Evolutionary conservation across 1,284 basidiomycete species (phyloP), one percentile per base, ranked within the genome.

Genomic region (Serendipita sp.): DNA sequence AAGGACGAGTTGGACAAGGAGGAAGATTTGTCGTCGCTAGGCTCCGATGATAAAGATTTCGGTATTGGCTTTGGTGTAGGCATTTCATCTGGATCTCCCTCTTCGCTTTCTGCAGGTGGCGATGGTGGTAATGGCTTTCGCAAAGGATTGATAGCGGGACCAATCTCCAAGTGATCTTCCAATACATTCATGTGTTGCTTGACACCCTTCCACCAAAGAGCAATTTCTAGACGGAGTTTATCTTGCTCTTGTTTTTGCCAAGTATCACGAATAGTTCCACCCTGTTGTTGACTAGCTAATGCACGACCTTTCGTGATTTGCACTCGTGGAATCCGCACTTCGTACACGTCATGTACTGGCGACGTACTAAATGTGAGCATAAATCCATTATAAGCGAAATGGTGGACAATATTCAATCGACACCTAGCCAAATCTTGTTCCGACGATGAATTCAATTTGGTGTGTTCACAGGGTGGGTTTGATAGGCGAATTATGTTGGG

Each of bases 171-270:
- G 3, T 30, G 42, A 73, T 82, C 58, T 66, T 83, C 84, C 64
- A 87, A 71, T 66, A 76, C 75, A 67, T 84, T 81, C 65, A 87
- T 74, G 69, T 82, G 77, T 63, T 82, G 80, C 0, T 79, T 74
- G 13, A 87, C 71, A 13, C 77, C 76, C 67, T 82, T 79, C 84
- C 84, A 87, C 81, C 83, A 87, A 38, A 67, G 68, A 69, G 76
- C 78, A 62, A 87, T 86, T 70, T 87, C 82, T 60, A 75, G 72
- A 64, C 82, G 71, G 17, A 87, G 70, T 3, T 71, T 67, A 47
- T 74, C 74, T 70, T 78, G 82, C 63, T 79, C 78, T 30, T 74
- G 72, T 3, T 76, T 76, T 13, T 55, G 62, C 49, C 53, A 50
- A 22, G 34, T 30, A 60, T 47, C 50, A 13, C 49, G 49, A n/a